Evolutionary conservation across 805 yeast species (phyloP).

Genomic region (Candida endomychidarum): DNA sequence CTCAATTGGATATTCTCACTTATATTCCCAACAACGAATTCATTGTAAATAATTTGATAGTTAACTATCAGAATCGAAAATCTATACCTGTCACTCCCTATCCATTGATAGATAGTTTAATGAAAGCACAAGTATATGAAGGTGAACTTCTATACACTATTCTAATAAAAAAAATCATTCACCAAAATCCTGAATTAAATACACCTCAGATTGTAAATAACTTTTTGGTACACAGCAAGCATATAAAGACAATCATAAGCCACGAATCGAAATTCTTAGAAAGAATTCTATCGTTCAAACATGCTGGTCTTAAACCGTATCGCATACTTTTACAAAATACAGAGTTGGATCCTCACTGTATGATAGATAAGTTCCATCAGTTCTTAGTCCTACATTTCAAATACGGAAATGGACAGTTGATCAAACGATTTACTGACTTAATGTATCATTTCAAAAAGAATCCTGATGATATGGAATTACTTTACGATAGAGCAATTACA

Average conservation of each 20-base stretch:
- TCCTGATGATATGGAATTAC: conserved; percentile 2
- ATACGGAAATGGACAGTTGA: background rate
- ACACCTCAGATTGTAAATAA: conserved; percentile 6
- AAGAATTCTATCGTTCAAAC: background rate
- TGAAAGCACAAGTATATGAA: conserved; percentile 16
- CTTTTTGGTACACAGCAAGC: conserved; percentile 11
- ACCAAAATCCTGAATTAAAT: conserved; percentile 8
- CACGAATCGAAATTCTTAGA: conserved; percentile 10
- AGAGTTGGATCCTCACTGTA: background rate
- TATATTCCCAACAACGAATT: conserved; percentile 13
- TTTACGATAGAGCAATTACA: conserved; percentile 5
- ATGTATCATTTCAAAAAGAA: conserved; percentile 7
- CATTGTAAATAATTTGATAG: conserved; percentile 10
- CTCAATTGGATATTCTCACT: conserved; percentile 15
- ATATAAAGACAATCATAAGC: conserved; percentile 14
- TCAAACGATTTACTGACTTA: conserved; percentile 7
- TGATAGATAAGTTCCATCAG: conserved; percentile 11
- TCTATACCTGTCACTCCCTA: conserved; percentile 5
- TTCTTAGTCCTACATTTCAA: conserved; percentile 10
- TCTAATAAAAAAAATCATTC: conserved; percentile 13
- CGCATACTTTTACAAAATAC: background rate
- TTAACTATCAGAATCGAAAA: conserved; percentile 7
- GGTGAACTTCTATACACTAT: conserved; percentile 16
- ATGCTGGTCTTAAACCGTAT: background rate
- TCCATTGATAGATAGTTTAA: conserved; percentile 10